Conservation (phyloP, 148 eudicot genomes). For the Chenopodium quinoa region DNA sequence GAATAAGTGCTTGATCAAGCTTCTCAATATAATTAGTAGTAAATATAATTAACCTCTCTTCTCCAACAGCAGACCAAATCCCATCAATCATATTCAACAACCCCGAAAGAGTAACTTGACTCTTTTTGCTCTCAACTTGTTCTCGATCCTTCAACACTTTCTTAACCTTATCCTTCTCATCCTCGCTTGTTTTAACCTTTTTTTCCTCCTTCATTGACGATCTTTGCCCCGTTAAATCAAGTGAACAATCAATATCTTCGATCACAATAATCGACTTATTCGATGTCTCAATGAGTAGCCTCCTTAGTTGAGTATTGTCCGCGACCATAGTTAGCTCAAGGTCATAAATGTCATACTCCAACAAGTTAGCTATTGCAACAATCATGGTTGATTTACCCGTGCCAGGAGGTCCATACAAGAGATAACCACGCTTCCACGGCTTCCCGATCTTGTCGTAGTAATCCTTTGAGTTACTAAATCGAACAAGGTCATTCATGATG, state of each 20-base stretch:
- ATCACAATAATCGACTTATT: slow-evolving; percentile 40
- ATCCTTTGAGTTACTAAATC: slow-evolving; percentile 28
- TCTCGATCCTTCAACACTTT: slow-evolving; percentile 1
- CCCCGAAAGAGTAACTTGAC: no score
- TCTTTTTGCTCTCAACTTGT: no score
- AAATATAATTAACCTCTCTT: no score
- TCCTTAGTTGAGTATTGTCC: slow-evolving; percentile 37
- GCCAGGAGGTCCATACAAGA: slow-evolving; percentile 45
- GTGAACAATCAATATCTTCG: slow-evolving; percentile 48
- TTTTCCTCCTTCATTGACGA: background rate
- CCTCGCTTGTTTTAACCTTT: background rate
- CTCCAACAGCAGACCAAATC: no score
- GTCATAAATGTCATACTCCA: slow-evolving; percentile 37
- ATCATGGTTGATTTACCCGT: slow-evolving; percentile 44
- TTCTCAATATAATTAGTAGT: no score
- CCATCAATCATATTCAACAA: no score
- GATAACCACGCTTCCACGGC: slow-evolving; percentile 49
- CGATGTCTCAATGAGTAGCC: slow-evolving; percentile 32
- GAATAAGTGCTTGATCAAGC: no score
- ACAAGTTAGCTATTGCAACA: slow-evolving; percentile 39
- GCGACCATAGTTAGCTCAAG: slow-evolving; percentile 36
- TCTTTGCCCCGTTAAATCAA: slow-evolving; percentile 32
- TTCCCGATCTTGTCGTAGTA: slow-evolving; percentile 34
- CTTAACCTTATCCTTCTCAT: slow-evolving; percentile 14
- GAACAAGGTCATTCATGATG: slow-evolving; percentile 35